Evolutionary conservation across 306 rosid genomes (phyloP).

Genomic region (Prosopis cineraria): DNA sequence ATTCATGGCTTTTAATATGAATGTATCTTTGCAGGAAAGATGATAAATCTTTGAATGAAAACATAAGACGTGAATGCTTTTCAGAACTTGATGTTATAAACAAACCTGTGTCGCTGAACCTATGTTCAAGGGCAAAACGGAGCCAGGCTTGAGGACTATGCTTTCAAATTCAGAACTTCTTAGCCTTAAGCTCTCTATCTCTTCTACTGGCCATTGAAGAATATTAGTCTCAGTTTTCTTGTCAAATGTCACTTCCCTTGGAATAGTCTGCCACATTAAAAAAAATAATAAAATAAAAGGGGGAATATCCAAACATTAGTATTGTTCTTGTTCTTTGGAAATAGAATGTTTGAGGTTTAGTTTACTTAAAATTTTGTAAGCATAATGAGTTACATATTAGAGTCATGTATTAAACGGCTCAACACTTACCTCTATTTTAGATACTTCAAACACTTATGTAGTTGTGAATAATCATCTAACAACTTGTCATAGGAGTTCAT

Average conservation of each 20-base stretch:
- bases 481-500: too few relatives aligned
- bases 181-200: conserved; percentile 72
- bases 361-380: background rate
- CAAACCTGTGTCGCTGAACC: conserved; percentile 78
- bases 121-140: conserved; percentile 59
- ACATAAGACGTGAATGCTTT: background rate
- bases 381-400: too few relatives aligned
- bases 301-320: background rate
- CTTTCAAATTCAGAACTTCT: conserved; percentile 46
- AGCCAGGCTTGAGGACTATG: conserved; percentile 61
- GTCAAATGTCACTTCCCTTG: conserved; percentile 76
- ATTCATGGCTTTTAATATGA: background rate
- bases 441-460: too few relatives aligned
- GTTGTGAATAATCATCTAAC: too few relatives aligned
- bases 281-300: background rate
- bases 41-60: background rate
- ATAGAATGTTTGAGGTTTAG: background rate
- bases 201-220: conserved; percentile 87
- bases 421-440: too few relatives aligned
- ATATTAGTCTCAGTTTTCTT: conserved; percentile 60
- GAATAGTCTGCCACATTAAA: conserved; percentile 65
- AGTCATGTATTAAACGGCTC: too few relatives aligned
- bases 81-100: background rate
- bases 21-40: background rate
- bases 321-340: background rate